These are phyloP conservation scores for Vitis hybrid DNA, from an alignment of 177 flowering plant genomes.

Conservation along the genomic window DNA sequence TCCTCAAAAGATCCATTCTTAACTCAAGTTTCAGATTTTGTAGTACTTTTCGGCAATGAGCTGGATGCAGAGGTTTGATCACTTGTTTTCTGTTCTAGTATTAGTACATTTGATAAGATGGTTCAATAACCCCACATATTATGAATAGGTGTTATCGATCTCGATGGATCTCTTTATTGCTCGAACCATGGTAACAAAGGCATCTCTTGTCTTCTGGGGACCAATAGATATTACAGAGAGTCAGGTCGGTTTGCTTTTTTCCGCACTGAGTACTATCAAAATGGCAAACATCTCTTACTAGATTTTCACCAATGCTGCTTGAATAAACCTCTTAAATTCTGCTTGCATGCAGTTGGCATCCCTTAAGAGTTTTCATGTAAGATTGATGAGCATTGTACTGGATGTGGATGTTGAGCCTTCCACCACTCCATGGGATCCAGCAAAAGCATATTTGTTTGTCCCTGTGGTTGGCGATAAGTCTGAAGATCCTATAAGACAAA, in stretches of 20 bases:
- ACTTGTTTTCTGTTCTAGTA: neutral
- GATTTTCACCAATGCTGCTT: neutral
- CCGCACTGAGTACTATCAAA: neutral
- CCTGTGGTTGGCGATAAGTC: conserved; percentile 58
- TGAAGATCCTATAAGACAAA: conserved; percentile 54
- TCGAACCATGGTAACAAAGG: conserved; percentile 87
- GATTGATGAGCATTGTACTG: conserved; percentile 96
- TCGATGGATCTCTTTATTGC: conserved; percentile 98
- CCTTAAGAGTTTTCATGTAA: conserved; percentile 93
- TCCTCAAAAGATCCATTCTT: conserved; percentile 72
- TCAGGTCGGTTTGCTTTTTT: conserved; percentile 50
- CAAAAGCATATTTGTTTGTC: conserved; percentile 92
- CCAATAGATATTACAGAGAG: conserved; percentile 57
- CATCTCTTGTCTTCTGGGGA: conserved; percentile 78
- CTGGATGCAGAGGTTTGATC: conserved; percentile 96
- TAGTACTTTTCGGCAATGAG: conserved; percentile 87
- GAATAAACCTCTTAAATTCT: conserved; percentile 2
- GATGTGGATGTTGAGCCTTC: conserved; percentile 99
- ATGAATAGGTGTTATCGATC: conserved; percentile 89
- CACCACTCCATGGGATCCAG: conserved; percentile 97
- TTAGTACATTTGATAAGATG: neutral
- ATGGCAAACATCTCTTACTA: neutral
- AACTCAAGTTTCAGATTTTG: conserved; percentile 89
- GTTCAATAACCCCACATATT: conserved; percentile 3
- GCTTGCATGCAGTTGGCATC: conserved; percentile 61